Evolutionary conservation across 495 filamentous ascomycete species (phyloP).

Genomic region (Trichocladium antarcticum): DNA sequence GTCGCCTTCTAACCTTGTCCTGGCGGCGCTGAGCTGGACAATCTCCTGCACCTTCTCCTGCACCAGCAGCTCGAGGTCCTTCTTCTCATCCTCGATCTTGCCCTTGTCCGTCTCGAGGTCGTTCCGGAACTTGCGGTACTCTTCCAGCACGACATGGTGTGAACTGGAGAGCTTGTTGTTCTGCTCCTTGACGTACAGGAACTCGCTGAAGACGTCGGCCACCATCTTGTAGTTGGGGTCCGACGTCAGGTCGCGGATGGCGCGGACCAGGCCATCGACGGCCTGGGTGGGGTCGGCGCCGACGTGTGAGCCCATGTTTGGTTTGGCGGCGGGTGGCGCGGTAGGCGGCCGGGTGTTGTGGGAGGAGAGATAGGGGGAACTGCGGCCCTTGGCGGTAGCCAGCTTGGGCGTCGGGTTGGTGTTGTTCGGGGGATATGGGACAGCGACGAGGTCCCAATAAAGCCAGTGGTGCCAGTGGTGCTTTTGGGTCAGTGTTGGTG

Average conservation of each 20-base stretch:
- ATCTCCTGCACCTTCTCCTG: constrained; percentile 24
- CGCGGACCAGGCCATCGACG: constrained; percentile 28
- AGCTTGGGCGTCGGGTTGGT: constrained; percentile 10
- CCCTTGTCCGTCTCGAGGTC: constrained; percentile 26
- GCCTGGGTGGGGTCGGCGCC: constrained; percentile 22
- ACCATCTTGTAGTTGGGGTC: constrained; percentile 32
- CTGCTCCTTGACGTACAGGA: constrained; percentile 30
- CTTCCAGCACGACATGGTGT: constrained; percentile 26
- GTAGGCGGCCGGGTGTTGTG: neutral
- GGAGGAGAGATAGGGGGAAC: neutral
- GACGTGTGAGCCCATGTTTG: constrained; percentile 17
- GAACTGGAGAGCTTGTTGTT: constrained; percentile 26
- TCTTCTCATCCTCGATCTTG: constrained; percentile 20
- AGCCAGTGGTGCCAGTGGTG: neutral
- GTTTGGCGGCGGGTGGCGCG: constrained; percentile 4
- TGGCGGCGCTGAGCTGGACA: constrained; percentile 18
- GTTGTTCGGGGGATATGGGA: neutral
- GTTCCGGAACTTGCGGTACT: constrained; percentile 29
- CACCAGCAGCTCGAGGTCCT: constrained; percentile 20
- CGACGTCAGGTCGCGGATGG: constrained; percentile 28
- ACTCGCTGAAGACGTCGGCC: constrained; percentile 31
- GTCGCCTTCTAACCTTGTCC: constrained; percentile 18
- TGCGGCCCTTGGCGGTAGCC: constrained; percentile 11
- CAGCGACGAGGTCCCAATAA: neutral
- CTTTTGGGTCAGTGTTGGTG: neutral